phyloP scores from a whole-genome alignment of 768 basidiomycete species.

The Trametes sanguinea region DNA sequence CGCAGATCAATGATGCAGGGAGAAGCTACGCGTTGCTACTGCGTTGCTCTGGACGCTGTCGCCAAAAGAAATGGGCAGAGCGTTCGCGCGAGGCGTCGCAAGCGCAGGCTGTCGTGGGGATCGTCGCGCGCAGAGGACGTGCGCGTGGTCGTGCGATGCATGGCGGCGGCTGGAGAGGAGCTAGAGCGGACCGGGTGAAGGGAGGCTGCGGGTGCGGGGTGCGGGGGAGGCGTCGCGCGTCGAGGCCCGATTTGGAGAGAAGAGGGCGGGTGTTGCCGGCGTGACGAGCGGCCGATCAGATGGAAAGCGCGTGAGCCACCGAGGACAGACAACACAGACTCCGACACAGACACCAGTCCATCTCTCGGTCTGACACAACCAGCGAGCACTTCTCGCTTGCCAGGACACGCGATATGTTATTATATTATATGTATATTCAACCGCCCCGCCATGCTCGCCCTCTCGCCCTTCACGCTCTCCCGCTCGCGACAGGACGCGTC shows the following conservation, averaged over 20 bases:
- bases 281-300: neutral
- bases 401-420: neutral
- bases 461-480: neutral
- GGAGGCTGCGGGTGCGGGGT: conserved; percentile 3
- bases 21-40: neutral
- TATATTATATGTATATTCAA: neutral
- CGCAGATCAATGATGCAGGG: neutral
- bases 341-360: too few relatives aligned
- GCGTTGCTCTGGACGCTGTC: neutral
- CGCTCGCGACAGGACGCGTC: neutral
- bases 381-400: too few relatives aligned
- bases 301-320: too few relatives aligned
- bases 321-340: too few relatives aligned
- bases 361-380: too few relatives aligned
- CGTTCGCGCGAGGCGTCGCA: neutral
- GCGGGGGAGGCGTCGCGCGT: neutral
- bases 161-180: neutral
- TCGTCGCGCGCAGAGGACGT: neutral
- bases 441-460: neutral
- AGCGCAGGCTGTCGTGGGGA: neutral
- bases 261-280: too few relatives aligned
- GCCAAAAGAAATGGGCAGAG: too few relatives aligned
- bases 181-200: neutral
- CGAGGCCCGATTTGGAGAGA: neutral
- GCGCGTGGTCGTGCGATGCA: neutral